Base-by-base conservation (phyloP, 352 stramenopile genomes). In the Thraustochytrium sp. region DNA sequence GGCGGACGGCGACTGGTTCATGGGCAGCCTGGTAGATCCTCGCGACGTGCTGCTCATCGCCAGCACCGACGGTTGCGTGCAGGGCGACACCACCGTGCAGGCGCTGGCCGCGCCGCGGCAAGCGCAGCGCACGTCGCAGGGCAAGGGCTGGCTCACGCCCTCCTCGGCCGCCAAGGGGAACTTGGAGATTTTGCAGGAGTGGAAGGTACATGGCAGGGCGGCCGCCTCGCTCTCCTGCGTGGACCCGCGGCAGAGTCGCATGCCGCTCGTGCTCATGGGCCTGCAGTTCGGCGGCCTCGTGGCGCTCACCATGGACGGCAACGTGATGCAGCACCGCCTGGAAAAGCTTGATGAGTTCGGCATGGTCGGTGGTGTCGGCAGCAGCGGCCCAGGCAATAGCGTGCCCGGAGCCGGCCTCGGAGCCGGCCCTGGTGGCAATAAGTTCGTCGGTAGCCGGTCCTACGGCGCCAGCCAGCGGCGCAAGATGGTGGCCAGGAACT, bases 201-300 rank as follows among this genome's bases (percentile, higher is more conserved):
- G n/a, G n/a, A n/a, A n/a, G n/a, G n/a, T n/a, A n/a, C n/a, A n/a
- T n/a, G n/a, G n/a, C n/a, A n/a, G n/a, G n/a, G 68, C 51, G 1
- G 46, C 68, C 2, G 37, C 42, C 18, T 80, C 68, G 23, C 31
- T 80, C 44, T 80, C 68, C 5, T 31, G 63, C 42, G 42, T 51
- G 9, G 3, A 34, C 1, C n/a, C 42, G 26, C 21, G 23, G 11
- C 42, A 49, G 26, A 55, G 5, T 1, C 13, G 26, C 34, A 13
- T 42, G 18, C 42, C 76, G 18, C 44, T 80, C 18, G n/a, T 80
- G 21, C 34, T 80, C 9, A 4, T 80, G 4, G 68, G 68, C 11
- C 40, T 80, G 18, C 68, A 80, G 49, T 80, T 80, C 46, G 44
- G 44, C 31, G 68, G 68, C 3, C 38, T 80, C 26, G 42, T 64